A percentile compares a stretch with the other conserved stretches of the same genome.
phyloP scores from a whole-genome alignment of 805 yeast genomes.

The Wickerhamiella spandovensis region DNA sequence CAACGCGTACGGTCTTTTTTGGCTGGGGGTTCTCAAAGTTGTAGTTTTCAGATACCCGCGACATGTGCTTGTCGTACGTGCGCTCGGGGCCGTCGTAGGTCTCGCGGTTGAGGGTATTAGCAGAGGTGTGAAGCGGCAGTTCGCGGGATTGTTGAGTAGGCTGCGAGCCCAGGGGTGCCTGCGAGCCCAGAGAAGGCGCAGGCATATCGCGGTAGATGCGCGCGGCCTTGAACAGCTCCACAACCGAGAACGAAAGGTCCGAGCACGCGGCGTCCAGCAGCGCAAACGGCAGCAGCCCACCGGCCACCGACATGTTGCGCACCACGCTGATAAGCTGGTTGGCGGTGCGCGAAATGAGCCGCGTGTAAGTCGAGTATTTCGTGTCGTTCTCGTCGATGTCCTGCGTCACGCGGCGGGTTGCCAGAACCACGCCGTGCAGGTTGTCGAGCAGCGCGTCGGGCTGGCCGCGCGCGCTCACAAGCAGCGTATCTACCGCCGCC shows the following conservation, averaged over 20 bases:
- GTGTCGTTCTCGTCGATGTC: constrained; percentile 14
- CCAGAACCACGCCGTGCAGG: constrained; percentile 24
- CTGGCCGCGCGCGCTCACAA: constrained; percentile 21
- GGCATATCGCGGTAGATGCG: constrained; percentile 1
- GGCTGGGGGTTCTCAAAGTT: neutral
- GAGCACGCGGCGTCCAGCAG: constrained; percentile 64
- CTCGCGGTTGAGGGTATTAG: neutral
- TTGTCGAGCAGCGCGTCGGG: constrained; percentile 19
- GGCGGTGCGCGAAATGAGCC: constrained; percentile 46
- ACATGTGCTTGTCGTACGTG: neutral
- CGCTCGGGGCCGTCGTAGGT: neutral
- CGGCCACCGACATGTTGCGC: constrained; percentile 55
- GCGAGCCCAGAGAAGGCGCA: too few species aligned
- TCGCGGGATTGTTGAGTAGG: neutral
- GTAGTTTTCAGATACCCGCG: neutral
- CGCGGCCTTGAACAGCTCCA: constrained; percentile 22
- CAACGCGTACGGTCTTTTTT: too few species aligned
- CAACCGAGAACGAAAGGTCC: constrained; percentile 51
- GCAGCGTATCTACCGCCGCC: constrained; percentile 23
- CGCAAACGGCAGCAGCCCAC: constrained; percentile 51
- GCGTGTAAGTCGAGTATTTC: constrained; percentile 5
- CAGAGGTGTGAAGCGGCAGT: neutral
- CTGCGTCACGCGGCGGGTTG: constrained; percentile 21
- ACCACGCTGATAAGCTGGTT: constrained; percentile 66
- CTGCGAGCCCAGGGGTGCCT: too few species aligned